Percentiles rank a stretch among this genome's conserved stretches.
phyloP scores from a whole-genome alignment of 257 asterid genomes.

The Perilla frutescens region DNA sequence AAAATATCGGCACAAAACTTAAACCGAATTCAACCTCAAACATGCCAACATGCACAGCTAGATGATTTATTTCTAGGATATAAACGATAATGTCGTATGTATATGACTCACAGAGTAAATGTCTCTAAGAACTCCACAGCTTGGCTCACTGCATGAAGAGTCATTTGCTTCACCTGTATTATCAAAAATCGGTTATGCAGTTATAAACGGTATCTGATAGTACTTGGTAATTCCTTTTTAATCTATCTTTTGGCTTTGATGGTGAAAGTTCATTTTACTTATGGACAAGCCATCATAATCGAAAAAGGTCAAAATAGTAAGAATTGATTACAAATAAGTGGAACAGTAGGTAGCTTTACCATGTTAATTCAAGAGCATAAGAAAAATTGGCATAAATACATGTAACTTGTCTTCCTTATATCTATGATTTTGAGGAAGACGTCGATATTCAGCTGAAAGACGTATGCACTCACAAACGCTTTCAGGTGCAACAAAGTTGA shows the following conservation, averaged over 20 bases:
- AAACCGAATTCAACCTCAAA: no score
- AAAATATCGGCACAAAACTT: no score
- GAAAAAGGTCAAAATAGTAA: no score
- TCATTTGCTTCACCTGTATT: slow-evolving; percentile 3
- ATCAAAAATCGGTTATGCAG: not conserved
- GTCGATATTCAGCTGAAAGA: slow-evolving; percentile 70
- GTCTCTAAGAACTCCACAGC: not conserved
- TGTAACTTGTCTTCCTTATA: no score
- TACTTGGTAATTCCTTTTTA: no score
- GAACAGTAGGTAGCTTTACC: not conserved
- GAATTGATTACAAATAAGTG: not conserved
- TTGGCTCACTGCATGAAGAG: not conserved
- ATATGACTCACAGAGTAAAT: not conserved
- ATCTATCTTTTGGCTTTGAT: no score
- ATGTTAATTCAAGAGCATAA: not conserved
- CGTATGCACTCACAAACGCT: slow-evolving; percentile 71
- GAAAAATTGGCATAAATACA: slow-evolving; percentile 29
- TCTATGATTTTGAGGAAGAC: slow-evolving; percentile 41
- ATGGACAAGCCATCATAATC: no score
- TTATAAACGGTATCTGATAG: not conserved
- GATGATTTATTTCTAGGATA: no score
- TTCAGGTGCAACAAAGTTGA: slow-evolving; percentile 89
- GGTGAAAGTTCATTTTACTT: no score
- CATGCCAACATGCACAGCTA: no score
- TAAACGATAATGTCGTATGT: not conserved